Conservation (phyloP, 164 flowering plant genomes). For the Tetracentron sinense region DNA sequence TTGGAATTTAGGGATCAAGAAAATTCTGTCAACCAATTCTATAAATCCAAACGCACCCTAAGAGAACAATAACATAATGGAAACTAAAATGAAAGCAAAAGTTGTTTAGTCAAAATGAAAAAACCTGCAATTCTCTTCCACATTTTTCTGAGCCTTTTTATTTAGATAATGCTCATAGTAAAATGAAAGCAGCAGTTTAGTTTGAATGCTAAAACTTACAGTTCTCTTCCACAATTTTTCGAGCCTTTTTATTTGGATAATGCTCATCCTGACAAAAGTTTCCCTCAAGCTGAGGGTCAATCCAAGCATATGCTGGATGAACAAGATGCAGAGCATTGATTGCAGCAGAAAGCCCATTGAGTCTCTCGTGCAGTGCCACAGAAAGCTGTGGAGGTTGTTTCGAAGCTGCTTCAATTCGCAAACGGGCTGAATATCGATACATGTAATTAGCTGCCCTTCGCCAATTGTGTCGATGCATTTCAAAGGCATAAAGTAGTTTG, state of each 20-base stretch:
- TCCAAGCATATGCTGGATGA: conserved; percentile 83
- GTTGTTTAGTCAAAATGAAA: background rate
- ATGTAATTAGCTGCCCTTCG: conserved; percentile 79
- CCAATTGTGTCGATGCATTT: conserved; percentile 87
- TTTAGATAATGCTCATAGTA: conserved; percentile 51
- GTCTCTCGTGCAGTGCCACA: conserved; percentile 60
- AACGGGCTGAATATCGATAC: conserved; percentile 60
- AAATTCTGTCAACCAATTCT: too few relatives aligned
- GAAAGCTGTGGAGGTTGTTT: conserved; percentile 46
- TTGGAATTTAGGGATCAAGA: too few relatives aligned
- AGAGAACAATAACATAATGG: too few relatives aligned
- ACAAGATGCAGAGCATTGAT: conserved; percentile 88
- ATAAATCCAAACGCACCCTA: too few relatives aligned
- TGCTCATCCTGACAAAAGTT: conserved; percentile 27
- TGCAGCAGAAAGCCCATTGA: conserved; percentile 78
- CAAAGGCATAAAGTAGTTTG: conserved; percentile 86
- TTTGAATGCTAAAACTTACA: conserved; percentile 27
- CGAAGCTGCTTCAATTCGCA: conserved; percentile 49
- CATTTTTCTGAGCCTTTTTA: conserved; percentile 54
- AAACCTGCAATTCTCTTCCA: conserved; percentile 26
- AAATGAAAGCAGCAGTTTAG: too few relatives aligned
- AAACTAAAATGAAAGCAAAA: too few relatives aligned
- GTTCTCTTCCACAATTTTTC: conserved; percentile 35
- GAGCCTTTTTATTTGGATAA: conserved; percentile 69
- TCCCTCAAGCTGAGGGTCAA: conserved; percentile 51